Evolutionary conservation across 2,329 filamentous ascomycete species (phyloP), one percentile per base, ranked within the genome.

Genomic region (Pseudogymnoascus sp.): DNA sequence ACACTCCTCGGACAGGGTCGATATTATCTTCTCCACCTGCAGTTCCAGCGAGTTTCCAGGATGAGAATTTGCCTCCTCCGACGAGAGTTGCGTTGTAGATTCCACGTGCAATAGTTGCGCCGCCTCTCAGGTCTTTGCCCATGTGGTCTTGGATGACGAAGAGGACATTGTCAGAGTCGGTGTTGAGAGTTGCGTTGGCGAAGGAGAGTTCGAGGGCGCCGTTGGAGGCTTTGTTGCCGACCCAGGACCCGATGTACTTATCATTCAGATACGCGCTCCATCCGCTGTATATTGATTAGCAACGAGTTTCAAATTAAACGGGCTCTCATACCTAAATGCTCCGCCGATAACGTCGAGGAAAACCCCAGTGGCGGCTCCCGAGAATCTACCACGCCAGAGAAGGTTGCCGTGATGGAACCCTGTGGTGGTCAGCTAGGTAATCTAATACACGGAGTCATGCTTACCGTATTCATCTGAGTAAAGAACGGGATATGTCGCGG

Each of bases 111-210:
- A 80, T 77, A 3, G 79, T 74, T 4, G 81, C 81, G 0, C 75
- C 77, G 1, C 76, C 76, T 0, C 79, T 80, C 25, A 83, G 77
- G 61, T 85, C 84, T 69, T 87, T 83, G 8, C 85, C 85, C 16
- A 81, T 84, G 73, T 86, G 80, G 69, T 87, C 82, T 72, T 85
- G 81, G 23, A 86, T 75, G 3, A 86, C 73, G n/a, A 85, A 78
- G 5, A 86, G 75, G 1, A 81, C 72, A 64, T 84, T 83, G 0
- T 77, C 72, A 0, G 68, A 71, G 0, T 75, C 74, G 0, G 73
- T 67, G 41, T 74, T 72, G 0, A 84, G 68, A 1, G 79, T 81
- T 2, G 77, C 77, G 60, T 83, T 82, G 45, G 75, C 71, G 70
- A 87, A 85, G 0, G 79, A 79, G 19, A 86, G 76, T 0, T 78